phyloP scores from a whole-genome alignment of 2,329 filamentous ascomycete species.

The Teratosphaeria nubilosa region DNA sequence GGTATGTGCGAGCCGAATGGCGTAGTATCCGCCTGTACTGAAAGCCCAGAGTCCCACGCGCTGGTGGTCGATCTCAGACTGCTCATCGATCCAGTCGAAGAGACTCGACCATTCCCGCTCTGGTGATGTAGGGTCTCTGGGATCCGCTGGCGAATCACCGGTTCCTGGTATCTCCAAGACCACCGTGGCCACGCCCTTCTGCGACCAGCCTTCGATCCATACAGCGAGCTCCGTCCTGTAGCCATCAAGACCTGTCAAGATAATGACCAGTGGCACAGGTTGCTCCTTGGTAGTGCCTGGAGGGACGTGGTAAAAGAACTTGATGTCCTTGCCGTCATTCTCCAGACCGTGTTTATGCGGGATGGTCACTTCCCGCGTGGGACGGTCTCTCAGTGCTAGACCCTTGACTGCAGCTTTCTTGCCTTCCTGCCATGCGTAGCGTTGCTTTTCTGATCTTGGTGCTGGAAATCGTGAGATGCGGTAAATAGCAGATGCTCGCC shows the following conservation, averaged over 20 bases:
- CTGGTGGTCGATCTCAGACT: constrained; percentile 37
- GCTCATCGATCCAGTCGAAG: constrained; percentile 44
- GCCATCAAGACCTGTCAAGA: constrained; percentile 50
- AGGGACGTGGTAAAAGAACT: constrained; percentile 56
- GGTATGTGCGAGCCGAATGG: constrained; percentile 48
- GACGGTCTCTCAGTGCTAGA: constrained; percentile 40
- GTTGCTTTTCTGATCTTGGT: constrained; percentile 40
- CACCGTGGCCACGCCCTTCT: constrained; percentile 39
- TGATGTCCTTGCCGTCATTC: constrained; percentile 47
- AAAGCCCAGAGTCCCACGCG: constrained; percentile 47
- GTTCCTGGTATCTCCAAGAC: constrained; percentile 50
- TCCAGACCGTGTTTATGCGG: constrained; percentile 44
- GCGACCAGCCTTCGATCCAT: constrained; percentile 42
- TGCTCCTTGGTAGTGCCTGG: constrained; percentile 30
- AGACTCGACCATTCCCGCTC: constrained; percentile 46
- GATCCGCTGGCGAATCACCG: constrained; percentile 43
- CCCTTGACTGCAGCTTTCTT: constrained; percentile 55
- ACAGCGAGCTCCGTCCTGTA: constrained; percentile 48
- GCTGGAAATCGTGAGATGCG: constrained; percentile 62
- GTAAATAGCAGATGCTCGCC: constrained; percentile 61
- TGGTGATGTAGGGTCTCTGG: constrained; percentile 37
- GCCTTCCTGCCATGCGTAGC: constrained; percentile 54
- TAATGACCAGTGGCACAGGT: constrained; percentile 43
- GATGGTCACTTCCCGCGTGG: constrained; percentile 52
- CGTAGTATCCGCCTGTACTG: constrained; percentile 50